Base-by-base conservation (phyloP, 371 early-diverging fungal species). In the Funneliformis caledonium region DNA sequence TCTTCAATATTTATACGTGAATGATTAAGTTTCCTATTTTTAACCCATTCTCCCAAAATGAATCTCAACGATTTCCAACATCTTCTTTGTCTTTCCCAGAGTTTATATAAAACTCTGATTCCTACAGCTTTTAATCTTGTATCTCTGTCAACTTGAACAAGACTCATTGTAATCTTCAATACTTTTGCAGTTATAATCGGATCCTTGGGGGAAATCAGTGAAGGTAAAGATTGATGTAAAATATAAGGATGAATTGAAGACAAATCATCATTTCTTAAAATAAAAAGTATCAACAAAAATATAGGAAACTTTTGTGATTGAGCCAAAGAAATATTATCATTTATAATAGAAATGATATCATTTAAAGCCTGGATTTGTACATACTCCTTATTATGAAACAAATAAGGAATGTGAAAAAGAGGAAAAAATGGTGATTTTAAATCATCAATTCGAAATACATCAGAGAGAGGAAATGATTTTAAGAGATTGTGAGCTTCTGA, bases 281-380 rank as follows among this genome's bases (percentile, higher is more conserved):
- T 45, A 42, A 70, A 79, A 70, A 79, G 72, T 5, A 79, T 31
- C 16, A 81, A 48, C 12, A 67, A 60, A 31, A 69, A 68, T 42
- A 81, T 77, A 22, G 78, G 65, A 60, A 81, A 50, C 80, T 76
- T 77, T 76, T 65, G 48, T 59, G 80, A 56, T 78, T 81, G 47
- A 52, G 52, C 33, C 45, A 80, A 52, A 11, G 4, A 14, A 26
- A 52, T 16, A 47, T 73, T 37, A 19, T 56, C 43, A 31, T 59
- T 22, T 67, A 50, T 78, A 19, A 78, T 33, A n/a, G 67, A 65
- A 31, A 33, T 60, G 1, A 81, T n/a, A 70, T 31, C 19, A 70
- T 80, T 31, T 45, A 81, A 52, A 59, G 69, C 26, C 22, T 68
- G 14, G 22, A 81, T 78, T 60, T 31, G 33, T 10, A 48, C 56